These are phyloP conservation scores for Otatea glauca DNA, from an alignment of 176 grass and related monocot species.

Conservation along the genomic window DNA sequence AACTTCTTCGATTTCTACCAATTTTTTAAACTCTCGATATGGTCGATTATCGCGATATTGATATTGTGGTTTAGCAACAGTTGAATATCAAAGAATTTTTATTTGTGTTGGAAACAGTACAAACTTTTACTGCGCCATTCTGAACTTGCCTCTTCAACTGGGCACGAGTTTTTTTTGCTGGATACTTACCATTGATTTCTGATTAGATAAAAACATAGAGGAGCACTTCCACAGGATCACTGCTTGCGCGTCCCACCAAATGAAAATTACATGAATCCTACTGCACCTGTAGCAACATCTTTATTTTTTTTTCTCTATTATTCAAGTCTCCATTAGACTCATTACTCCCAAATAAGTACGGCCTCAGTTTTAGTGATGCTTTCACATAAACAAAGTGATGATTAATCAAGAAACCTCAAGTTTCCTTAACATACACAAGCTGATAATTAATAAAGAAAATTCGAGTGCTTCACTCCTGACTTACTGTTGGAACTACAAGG, in stretches of 20 bases:
- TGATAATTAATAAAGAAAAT: constrained; percentile 23
- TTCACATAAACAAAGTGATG: neutral
- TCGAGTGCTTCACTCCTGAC: neutral
- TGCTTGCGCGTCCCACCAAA: neutral
- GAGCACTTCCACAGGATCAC: neutral
- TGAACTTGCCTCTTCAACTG: neutral
- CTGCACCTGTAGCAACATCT: neutral
- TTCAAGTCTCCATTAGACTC: neutral
- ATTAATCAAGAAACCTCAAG: neutral
- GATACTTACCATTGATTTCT: neutral
- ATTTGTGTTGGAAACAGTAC: neutral
- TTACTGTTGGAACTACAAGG: constrained; percentile 50
- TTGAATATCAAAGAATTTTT: neutral
- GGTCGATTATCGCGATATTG: too few species aligned
- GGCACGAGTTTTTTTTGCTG: neutral
- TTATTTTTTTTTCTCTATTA: neutral
- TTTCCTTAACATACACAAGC: neutral
- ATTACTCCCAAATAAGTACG: neutral
- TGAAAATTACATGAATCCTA: neutral
- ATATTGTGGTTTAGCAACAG: neutral
- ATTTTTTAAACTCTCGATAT: too few species aligned
- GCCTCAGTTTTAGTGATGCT: neutral
- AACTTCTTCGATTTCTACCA: too few species aligned
- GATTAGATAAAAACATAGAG: neutral
- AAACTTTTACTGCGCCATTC: neutral